These are phyloP conservation scores for Scheffersomyces coipomensis DNA, from an alignment of 805 yeast species.

Conservation along the genomic window DNA sequence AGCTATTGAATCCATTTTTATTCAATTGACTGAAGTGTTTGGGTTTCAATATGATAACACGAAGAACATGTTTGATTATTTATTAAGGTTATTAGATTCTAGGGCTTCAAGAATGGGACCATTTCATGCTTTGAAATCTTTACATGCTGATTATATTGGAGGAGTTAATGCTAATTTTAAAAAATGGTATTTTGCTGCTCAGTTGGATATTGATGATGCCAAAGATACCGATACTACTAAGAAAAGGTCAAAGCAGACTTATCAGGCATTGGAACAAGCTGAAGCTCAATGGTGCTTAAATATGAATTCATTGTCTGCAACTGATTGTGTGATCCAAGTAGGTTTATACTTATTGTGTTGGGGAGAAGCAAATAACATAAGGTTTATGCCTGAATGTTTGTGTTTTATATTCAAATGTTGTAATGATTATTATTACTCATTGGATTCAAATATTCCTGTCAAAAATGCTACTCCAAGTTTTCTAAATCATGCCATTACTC, in stretches of 20 bases:
- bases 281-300: constrained; percentile 50
- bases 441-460: constrained; percentile 31
- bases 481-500: constrained; percentile 71
- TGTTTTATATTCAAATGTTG: constrained; percentile 86
- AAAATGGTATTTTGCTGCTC: constrained; percentile 78
- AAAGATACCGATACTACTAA: constrained; percentile 32
- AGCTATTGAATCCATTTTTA: constrained; percentile 57
- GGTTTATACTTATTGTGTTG: constrained; percentile 73
- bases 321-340: constrained; percentile 60
- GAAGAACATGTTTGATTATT: constrained; percentile 64
- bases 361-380: constrained; percentile 87
- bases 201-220: constrained; percentile 59
- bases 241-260: constrained; percentile 18
- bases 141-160: constrained; percentile 76
- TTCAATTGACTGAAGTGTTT: constrained; percentile 51
- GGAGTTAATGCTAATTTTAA: constrained; percentile 66
- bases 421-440: constrained; percentile 58
- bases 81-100: constrained; percentile 63
- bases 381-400: constrained; percentile 88
- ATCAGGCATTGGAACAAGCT: constrained; percentile 36
- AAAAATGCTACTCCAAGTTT: constrained; percentile 38
- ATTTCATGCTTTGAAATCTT: constrained; percentile 49
- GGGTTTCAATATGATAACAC: constrained; percentile 71
- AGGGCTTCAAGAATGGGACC: constrained; percentile 67
- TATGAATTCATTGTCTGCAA: constrained; percentile 49